phyloP scores from a whole-genome alignment of 1,284 basidiomycete genomes.

The Chiua sp. region DNA sequence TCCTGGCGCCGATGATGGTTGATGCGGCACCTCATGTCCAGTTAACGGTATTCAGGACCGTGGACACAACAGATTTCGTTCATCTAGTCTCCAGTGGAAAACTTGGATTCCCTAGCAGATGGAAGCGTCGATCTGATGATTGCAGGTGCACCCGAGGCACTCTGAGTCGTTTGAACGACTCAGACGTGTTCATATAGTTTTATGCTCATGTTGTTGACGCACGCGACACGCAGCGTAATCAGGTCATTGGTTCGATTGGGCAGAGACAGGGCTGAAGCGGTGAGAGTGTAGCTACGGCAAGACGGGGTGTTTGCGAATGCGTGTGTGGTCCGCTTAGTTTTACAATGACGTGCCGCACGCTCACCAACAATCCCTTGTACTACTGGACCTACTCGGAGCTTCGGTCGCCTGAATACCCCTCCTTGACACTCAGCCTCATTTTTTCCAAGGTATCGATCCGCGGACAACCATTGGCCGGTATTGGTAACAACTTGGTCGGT shows the following conservation, averaged over 20 bases:
- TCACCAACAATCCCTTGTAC: not conserved
- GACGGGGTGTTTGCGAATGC: conserved; percentile 80
- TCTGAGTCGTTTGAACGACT: no score
- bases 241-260: conserved; percentile 89
- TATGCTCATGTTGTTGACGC: no score
- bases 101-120: conserved; percentile 56
- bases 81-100: conserved; percentile 60
- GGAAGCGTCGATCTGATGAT: conserved; percentile 76
- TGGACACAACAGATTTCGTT: conserved; percentile 43
- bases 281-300: conserved; percentile 64
- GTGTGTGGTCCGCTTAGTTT: conserved; percentile 44
- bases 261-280: conserved; percentile 72
- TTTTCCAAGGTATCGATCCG: conserved; percentile 63
- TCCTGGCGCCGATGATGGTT: conserved; percentile 76
- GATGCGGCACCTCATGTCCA: conserved; percentile 55
- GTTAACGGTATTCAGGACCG: not conserved
- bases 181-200: no score
- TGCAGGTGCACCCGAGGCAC: conserved; percentile 55
- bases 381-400: conserved; percentile 84
- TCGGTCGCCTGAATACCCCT: conserved; percentile 65
- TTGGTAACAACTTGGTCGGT: conserved; percentile 83
- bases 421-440: conserved; percentile 60
- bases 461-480: conserved; percentile 67
- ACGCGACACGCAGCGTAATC: conserved; percentile 66
- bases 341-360: not conserved